Evolutionary conservation across 1,284 basidiomycete species (phyloP).

Genomic region (Porodaedalea pini): DNA sequence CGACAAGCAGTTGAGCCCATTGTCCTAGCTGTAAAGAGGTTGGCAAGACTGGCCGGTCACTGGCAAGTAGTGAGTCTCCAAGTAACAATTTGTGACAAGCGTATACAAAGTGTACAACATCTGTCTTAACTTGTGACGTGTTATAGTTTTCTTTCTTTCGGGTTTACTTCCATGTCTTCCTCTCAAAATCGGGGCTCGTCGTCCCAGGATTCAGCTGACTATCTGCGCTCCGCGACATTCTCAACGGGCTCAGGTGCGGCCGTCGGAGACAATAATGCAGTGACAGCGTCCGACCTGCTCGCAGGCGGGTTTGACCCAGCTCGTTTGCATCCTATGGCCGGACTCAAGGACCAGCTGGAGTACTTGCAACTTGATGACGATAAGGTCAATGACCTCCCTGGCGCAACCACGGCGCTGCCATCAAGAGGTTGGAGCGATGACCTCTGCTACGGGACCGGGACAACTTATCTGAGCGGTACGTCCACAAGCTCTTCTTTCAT

Average conservation of each 20-base stretch:
- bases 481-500: slow-evolving; percentile 45
- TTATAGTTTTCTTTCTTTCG: slow-evolving; percentile 4
- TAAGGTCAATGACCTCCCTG: slow-evolving; percentile 84
- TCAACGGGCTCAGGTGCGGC: slow-evolving; percentile 39
- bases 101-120: not conserved
- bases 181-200: slow-evolving; percentile 23
- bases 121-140: not conserved
- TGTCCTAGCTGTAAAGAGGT: slow-evolving; percentile 12
- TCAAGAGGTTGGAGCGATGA: slow-evolving; percentile 99
- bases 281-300: slow-evolving; percentile 82
- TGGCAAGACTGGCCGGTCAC: not conserved
- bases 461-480: slow-evolving; percentile 96
- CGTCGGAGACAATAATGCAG: slow-evolving; percentile 46
- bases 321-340: slow-evolving; percentile 86
- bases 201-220: slow-evolving; percentile 45
- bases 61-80: not conserved
- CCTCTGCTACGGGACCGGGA: slow-evolving; percentile 98
- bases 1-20: slow-evolving; percentile 8
- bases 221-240: slow-evolving; percentile 55
- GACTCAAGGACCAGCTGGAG: slow-evolving; percentile 85
- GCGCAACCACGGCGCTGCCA: slow-evolving; percentile 82
- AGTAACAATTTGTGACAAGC: too few species aligned
- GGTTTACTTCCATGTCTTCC: slow-evolving; percentile 16
- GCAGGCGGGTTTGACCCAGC: slow-evolving; percentile 84
- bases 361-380: slow-evolving; percentile 92